Base-by-base conservation (phyloP, 768 basidiomycete genomes). In the Clitopilus hobsonii region DNA sequence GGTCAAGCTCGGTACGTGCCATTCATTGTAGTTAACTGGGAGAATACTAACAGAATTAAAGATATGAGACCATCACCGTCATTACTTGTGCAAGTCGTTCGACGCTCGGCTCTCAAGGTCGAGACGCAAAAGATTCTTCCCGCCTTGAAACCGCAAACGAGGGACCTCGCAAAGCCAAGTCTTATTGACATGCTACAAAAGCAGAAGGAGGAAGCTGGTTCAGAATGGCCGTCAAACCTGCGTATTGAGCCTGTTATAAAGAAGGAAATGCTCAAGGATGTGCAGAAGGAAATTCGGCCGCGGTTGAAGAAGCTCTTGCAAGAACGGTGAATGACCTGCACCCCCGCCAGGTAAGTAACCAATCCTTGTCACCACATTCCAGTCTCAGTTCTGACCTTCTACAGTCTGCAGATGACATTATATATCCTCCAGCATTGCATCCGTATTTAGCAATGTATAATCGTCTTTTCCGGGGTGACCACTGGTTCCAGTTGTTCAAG, bases 211-310 rank as follows among this genome's bases (percentile, higher is more conserved):
- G 56, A 59, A 16, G 68, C 72, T 25, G 74, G 72, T 6, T 59
- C 65, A 3, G 49, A 55, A 0, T 79, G 77, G 77, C 78, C 78
- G 6, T 53, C 59, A n/a, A 79, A 79, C 61, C 69, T 79, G 50
- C 69, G 77, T 26, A 67, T 79, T 38, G 78, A 79, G 58, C 74
- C 71, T 10, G 69, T 72, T 47, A 62, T 77, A 25, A 77, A 73
- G 64, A 76, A 71, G 60, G 66, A 69, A 32, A 67, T 60, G 16
- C 73, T 75, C 49, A 70, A 68, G 52, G 65, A 61, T 36, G 75
- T 78, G 16, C 65, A 69, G 50, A 69, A 73, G 2, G 70, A 71
- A 45, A 60, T 75, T 14, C 67, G 76, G 58, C 67, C 65, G 2
- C 61, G 65, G 32, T 55, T 77, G 60, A 77, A 73, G 65, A 73